Base-by-base conservation (phyloP, 2,329 filamentous ascomycete genomes). In the Chalaropsis thielavioides region DNA sequence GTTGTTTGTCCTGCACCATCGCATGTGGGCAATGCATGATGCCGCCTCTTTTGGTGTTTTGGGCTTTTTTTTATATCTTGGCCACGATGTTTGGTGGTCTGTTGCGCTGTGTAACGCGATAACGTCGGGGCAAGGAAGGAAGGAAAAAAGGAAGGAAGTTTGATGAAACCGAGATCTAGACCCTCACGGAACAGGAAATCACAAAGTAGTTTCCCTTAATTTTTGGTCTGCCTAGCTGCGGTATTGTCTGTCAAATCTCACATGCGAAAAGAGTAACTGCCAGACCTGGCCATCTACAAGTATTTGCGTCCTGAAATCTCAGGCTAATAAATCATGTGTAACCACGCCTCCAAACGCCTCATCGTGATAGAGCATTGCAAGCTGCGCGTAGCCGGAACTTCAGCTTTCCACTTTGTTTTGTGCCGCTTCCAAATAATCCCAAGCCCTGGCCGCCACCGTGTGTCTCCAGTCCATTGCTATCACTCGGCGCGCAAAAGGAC, bases 281-380 rank as follows among this genome's bases (percentile, higher is more conserved):
- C 6, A 31, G 31, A 31, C 31, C 6, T 2, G 31, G 31, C 31
- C 31, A 6, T 31, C 6, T 31, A 6, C 31, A 6, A 31, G 6
- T 51, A 24, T 22, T 31, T 22, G 5, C 4, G 8, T 38, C 27
- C 54, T 58, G 17, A 10, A 38, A 31, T 58, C n/a, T 35, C 54
- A 19, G 31, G 54, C 24, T 58, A 19, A 10, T n/a, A 38, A 35
- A n/a, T 10, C 7, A 27, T 22, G 24, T 58, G 54, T 38, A 58
- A 58, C 54, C 7, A 58, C 10, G n/a, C 31, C 54, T 38, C 31
- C 54, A 58, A 58, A n/a, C 54, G 27, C 31, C 24, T n/a, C 31
- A 58, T 10, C 54, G 54, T 58, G 27, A 58, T 58, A 22, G 54
- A 58, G 27, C 54, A 58, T n/a, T n/a, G 54, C 54, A 58, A 19